Percentiles rank a stretch among this genome's conserved stretches.
phyloP scores from a whole-genome alignment of 148 eudicot genomes.

The Camellia lanceoleosa region DNA sequence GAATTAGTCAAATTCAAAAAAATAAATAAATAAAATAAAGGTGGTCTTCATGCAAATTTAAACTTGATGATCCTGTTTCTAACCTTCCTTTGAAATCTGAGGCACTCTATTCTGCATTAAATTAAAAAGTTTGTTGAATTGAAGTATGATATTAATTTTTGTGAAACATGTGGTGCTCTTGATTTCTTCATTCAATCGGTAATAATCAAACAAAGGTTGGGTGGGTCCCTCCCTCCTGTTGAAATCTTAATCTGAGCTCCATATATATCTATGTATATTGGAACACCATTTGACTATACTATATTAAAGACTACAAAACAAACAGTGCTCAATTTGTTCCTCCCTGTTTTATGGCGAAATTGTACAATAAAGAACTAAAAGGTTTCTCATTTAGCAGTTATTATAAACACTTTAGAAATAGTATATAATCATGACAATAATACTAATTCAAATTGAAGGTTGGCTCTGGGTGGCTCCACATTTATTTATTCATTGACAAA shows the following conservation, averaged over 20 bases:
- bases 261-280: background rate
- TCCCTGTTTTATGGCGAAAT: conserved; percentile 8
- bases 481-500: background rate
- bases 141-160: background rate
- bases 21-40: too few relatives aligned
- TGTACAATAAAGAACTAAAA: background rate
- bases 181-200: conserved; percentile 10
- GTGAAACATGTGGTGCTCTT: background rate
- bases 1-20: too few relatives aligned
- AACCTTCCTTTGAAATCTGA: conserved; percentile 5
- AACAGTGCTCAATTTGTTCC: background rate
- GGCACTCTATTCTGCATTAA: background rate
- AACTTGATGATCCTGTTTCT: background rate
- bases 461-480: background rate
- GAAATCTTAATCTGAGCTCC: background rate
- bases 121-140: background rate
- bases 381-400: background rate
- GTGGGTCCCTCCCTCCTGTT: background rate
- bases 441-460: too few relatives aligned
- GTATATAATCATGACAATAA: background rate
- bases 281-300: background rate
- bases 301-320: background rate
- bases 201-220: background rate
- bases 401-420: background rate
- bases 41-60: background rate